Evolutionary conservation across 2,329 filamentous ascomycete genomes (phyloP), one percentile per base, ranked within the genome.

Genomic region (Cladophialophora carrionii): DNA sequence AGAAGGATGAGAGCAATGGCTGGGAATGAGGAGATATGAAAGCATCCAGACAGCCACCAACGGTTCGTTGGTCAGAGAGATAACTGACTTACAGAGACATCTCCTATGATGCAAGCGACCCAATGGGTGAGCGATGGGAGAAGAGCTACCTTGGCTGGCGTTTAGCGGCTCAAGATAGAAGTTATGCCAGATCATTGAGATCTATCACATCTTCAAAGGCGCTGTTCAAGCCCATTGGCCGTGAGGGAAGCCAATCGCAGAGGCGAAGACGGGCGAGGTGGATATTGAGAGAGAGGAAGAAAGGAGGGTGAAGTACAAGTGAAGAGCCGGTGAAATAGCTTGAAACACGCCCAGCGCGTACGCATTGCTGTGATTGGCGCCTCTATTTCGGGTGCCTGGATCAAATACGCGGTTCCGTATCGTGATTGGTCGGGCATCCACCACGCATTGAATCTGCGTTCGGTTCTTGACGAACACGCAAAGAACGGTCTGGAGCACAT

Each of bases 141-240:
- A 60, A 61, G 20, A 59, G 48, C n/a, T 61, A 17, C 31, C 64
- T 61, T 63, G 67, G 62, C 57, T 37, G 64, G 67, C 64, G 67
- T 69, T 58, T 69, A 69, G 22, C 58, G 48, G 56, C 67, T 64
- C 58, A 67, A 65, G 64, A 69, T 69, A 69, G 67, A 34, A 67
- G 51, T 55, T 37, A 63, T 63, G 67, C 46, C 57, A 52, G 56
- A 65, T 67, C 52, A 57, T 58, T 37, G 41, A 67, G 60, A 65
- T 67, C 62, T 60, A 68, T 71, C 70, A 71, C 70, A 70, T 61
- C 61, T 64, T 48, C 22, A 22, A 61, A 54, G 60, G 56, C 64
- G 67, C 58, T 61, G 46, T 53, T 49, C 34, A 56, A 53, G 46
- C 20, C 17, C 52, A 66, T 61, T 63, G 55, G 62, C 49, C 48